Percentiles rank a stretch among this genome's conserved stretches.
phyloP scores from a whole-genome alignment of 192 early-diverging fungal species.

The Coemansia sp. region DNA sequence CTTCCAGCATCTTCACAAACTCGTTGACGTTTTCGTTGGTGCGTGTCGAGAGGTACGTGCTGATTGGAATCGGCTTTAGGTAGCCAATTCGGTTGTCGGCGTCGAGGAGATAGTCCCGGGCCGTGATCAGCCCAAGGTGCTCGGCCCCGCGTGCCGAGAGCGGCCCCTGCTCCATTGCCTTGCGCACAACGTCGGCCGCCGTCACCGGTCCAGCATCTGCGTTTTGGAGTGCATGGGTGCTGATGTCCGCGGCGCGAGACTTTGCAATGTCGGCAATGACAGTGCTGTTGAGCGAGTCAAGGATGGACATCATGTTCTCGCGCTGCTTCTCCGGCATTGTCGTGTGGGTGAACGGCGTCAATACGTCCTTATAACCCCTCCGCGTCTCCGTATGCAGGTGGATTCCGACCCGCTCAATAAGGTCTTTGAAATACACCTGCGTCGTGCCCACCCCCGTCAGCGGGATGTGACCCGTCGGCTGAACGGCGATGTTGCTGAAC shows the following conservation, averaged over 20 bases:
- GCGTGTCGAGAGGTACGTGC: not conserved
- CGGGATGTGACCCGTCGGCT: slow-evolving; percentile 56
- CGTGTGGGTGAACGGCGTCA: slow-evolving; percentile 49
- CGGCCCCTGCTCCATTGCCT: slow-evolving; percentile 54
- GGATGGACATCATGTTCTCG: slow-evolving; percentile 53
- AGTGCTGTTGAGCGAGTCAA: slow-evolving; percentile 52
- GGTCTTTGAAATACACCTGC: slow-evolving; percentile 53
- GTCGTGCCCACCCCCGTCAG: slow-evolving; percentile 53
- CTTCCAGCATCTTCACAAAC: no score
- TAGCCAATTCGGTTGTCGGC: slow-evolving; percentile 33
- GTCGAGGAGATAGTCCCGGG: slow-evolving; percentile 48
- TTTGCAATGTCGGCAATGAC: slow-evolving; percentile 51
- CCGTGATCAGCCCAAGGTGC: slow-evolving; percentile 51
- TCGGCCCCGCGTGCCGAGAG: slow-evolving; percentile 50
- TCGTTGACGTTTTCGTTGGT: not conserved
- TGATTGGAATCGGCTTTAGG: slow-evolving; percentile 6
- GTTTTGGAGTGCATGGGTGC: no score
- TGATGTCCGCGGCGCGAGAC: slow-evolving; percentile 13
- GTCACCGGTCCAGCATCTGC: not conserved
- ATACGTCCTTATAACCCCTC: slow-evolving; percentile 59
- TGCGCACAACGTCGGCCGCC: slow-evolving; percentile 35
- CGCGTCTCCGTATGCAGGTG: slow-evolving; percentile 48
- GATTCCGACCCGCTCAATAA: slow-evolving; percentile 55
- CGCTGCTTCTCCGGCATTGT: slow-evolving; percentile 49
- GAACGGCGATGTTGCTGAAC: slow-evolving; percentile 57